phyloP scores from a whole-genome alignment of 257 asterid genomes.

The Penstemon newberryi region DNA sequence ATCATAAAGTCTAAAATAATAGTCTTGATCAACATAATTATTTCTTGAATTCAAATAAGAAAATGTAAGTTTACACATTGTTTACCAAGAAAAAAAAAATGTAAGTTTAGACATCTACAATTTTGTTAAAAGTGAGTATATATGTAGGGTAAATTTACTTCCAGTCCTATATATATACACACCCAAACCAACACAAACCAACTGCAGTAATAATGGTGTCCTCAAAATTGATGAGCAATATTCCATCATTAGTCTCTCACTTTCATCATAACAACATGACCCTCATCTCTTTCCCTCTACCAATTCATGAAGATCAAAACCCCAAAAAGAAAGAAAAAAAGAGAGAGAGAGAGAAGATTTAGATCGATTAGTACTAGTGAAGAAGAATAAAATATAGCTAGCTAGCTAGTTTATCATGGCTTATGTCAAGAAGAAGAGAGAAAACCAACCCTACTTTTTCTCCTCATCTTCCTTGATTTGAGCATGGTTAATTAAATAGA shows the following conservation, averaged over 20 bases:
- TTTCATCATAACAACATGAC: slow-evolving; percentile 50
- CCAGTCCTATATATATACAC: not conserved
- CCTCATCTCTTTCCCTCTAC: slow-evolving; percentile 32
- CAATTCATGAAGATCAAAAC: slow-evolving; percentile 29
- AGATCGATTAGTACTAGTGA: not conserved
- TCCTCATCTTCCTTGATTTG: slow-evolving; percentile 6
- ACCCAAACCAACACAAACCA: slow-evolving; percentile 10
- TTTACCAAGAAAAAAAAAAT: too few relatives aligned
- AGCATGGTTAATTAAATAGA: not conserved
- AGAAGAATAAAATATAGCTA: slow-evolving; percentile 17
- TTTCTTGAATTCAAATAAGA: too few relatives aligned
- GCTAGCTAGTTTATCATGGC: slow-evolving; percentile 21
- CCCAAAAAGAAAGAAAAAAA: slow-evolving; percentile 29
- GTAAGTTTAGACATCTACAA: too few relatives aligned
- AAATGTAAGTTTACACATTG: too few relatives aligned
- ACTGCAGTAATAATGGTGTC: slow-evolving; percentile 53
- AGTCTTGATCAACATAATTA: too few relatives aligned
- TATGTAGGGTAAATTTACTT: too few relatives aligned
- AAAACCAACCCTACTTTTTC: slow-evolving; percentile 64
- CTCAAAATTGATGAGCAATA: slow-evolving; percentile 36
- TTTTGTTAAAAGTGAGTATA: too few relatives aligned
- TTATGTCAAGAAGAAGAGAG: slow-evolving; percentile 29
- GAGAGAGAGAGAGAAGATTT: not conserved
- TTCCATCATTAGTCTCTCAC: slow-evolving; percentile 59
- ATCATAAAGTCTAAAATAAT: too few relatives aligned